Conservation (phyloP, 108 stramenopile genomes). For the Nitzschia sp. region DNA sequence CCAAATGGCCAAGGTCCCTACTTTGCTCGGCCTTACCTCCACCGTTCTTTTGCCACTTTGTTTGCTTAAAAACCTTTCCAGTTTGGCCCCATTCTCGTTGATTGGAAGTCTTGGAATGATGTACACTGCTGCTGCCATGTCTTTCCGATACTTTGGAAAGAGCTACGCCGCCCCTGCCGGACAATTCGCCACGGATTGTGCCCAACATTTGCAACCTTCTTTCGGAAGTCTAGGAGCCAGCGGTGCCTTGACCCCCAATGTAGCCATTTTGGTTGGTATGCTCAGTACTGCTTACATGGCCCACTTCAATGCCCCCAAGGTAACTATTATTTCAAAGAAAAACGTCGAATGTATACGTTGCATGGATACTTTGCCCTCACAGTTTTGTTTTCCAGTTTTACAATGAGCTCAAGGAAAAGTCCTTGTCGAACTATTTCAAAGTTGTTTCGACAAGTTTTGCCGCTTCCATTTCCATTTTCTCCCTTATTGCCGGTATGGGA, state of each 20-base stretch:
- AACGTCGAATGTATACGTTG: constrained; percentile 19
- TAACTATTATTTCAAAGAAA: constrained; percentile 67
- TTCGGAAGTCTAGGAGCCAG: constrained; percentile 73
- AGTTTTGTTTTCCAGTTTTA: constrained; percentile 55
- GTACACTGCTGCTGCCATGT: constrained; percentile 84
- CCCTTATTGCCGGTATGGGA: constrained; percentile 76
- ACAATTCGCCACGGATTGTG: constrained; percentile 62
- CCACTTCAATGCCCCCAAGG: constrained; percentile 94
- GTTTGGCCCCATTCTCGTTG: constrained; percentile 87
- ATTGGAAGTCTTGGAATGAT: constrained; percentile 89
- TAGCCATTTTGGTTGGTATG: constrained; percentile 91
- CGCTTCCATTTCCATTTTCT: constrained; percentile 67
- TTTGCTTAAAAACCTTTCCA: constrained; percentile 81
- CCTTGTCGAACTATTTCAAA: constrained; percentile 77
- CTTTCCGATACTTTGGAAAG: constrained; percentile 73
- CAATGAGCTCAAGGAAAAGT: constrained; percentile 90
- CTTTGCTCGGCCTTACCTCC: constrained; percentile 69
- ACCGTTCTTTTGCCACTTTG: constrained; percentile 90
- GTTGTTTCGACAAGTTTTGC: constrained; percentile 82
- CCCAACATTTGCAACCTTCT: constrained; percentile 51
- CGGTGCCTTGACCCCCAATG: constrained; percentile 74
- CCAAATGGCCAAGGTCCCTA: constrained; percentile 53
- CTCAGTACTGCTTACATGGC: constrained; percentile 92
- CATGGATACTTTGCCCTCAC: background rate
- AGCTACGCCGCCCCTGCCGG: constrained; percentile 71